These are phyloP conservation scores for Fusarium sp. DNA, from an alignment of 2,329 filamentous ascomycete genomes.

Conservation along the genomic window DNA sequence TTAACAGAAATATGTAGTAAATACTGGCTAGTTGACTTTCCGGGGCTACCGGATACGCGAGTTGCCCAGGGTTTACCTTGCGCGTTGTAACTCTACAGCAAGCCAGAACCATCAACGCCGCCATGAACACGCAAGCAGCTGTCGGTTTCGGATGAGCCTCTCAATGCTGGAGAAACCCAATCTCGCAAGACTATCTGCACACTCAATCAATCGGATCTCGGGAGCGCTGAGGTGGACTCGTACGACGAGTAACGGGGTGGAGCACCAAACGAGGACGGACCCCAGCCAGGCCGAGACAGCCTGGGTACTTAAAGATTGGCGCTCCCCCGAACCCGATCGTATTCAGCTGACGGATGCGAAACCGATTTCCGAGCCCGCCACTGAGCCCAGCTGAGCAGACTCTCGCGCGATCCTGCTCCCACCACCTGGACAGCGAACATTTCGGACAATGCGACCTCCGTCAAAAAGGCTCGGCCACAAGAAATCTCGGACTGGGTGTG, in stretches of 20 bases:
- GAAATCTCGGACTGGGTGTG: constrained; percentile 35
- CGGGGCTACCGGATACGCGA: too few relatives aligned
- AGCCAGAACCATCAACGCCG: too few relatives aligned
- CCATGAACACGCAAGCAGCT: too few relatives aligned
- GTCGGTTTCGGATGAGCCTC: too few relatives aligned
- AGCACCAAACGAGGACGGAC: background rate
- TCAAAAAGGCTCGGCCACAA: constrained; percentile 30
- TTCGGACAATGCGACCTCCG: constrained; percentile 4
- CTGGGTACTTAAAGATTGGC: constrained; percentile 8
- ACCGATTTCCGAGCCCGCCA: constrained; percentile 18
- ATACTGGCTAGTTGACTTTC: too few relatives aligned
- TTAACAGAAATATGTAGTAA: too few relatives aligned
- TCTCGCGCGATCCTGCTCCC: background rate
- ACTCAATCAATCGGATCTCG: too few relatives aligned
- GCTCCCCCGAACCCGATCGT: constrained; percentile 15
- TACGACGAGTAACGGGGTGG: background rate
- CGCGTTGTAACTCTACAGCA: too few relatives aligned
- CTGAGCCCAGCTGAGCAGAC: background rate
- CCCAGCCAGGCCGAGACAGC: background rate
- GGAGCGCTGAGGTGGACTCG: background rate
- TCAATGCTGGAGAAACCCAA: too few relatives aligned
- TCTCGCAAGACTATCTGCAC: background rate
- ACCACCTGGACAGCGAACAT: background rate
- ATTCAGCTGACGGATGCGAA: constrained; percentile 13
- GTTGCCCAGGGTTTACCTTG: too few relatives aligned